Conservation (phyloP, 257 asterid species). For the Ilex aquifolium region DNA sequence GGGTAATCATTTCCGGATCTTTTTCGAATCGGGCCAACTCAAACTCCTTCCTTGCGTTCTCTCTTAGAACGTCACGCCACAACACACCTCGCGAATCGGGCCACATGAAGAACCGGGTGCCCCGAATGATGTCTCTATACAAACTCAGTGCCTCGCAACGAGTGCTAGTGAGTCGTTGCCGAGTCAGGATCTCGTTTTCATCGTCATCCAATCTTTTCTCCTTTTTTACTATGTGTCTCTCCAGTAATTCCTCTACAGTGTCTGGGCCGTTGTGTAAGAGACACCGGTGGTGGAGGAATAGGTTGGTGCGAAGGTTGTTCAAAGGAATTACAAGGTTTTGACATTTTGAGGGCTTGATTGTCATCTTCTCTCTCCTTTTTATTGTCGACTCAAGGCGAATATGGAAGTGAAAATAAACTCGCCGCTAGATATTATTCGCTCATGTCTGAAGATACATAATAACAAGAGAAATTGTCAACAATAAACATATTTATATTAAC, state of each 20-base stretch:
- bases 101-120: slow-evolving; percentile 87
- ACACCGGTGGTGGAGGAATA: slow-evolving; percentile 10
- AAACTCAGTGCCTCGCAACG: slow-evolving; percentile 86
- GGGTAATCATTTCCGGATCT: slow-evolving; percentile 76
- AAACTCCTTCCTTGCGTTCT: slow-evolving; percentile 84
- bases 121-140: slow-evolving; percentile 82
- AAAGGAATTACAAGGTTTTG: slow-evolving; percentile 25
- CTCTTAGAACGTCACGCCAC: slow-evolving; percentile 92
- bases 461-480: too few species aligned
- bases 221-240: slow-evolving; percentile 60
- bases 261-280: slow-evolving; percentile 81
- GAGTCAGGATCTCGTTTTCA: slow-evolving; percentile 47
- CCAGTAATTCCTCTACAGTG: slow-evolving; percentile 83
- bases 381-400: too few species aligned
- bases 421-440: too few species aligned
- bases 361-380: slow-evolving; percentile 18
- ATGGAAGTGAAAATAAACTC: too few species aligned
- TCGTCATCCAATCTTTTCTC: slow-evolving; percentile 48
- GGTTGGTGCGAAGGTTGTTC: slow-evolving; percentile 18
- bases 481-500: too few species aligned
- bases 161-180: slow-evolving; percentile 71
- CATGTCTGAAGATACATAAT: too few species aligned
- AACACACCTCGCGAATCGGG: slow-evolving; percentile 65
- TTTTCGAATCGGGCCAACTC: slow-evolving; percentile 80
- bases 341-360: slow-evolving; percentile 19